Evolutionary conservation across 1,139 yeast species (phyloP), one percentile per base, ranked within the genome.

Genomic region (Debaryomycetaceae sp.): DNA sequence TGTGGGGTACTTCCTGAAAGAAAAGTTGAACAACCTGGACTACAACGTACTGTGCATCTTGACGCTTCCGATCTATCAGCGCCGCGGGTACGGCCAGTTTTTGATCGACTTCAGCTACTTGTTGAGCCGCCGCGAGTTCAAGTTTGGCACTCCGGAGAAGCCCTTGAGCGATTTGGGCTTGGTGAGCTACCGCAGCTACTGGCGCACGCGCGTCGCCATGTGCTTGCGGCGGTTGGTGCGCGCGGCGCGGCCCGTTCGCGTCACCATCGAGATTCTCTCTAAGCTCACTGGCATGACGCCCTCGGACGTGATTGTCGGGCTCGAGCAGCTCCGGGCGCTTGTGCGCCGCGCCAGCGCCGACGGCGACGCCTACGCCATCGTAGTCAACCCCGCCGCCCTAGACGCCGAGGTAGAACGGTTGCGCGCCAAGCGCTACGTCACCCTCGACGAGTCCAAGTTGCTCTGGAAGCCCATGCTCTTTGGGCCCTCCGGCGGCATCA

Each of bases 1-100:
- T 56, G 93, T 88, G 21, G 98, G 98, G 0, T 91, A 91, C 54
- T 91, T 91, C 48, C 84, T 95, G 17, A 91, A 89, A 45, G 96
- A 88, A 45, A 86, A 88, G 48, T 61, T 80, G 36, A 82, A 76
- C 42, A 71, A 78, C 25, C 76, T 88, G 2, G 80, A 75, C 41
- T 85, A 84, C 52, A 89, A 89, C 47, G 79, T 91, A 13, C 83
- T 95, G 32, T 91, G 98, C 58, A 91, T 91, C 28, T 63, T 91
- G 39, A 88, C 96, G 0, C 58, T 91, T 26, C 98, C 98, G 1
- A 79, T 82, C 5, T 82, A 82, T 47, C 96, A 89, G 54, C 61
- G 96, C 32, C 75, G 78, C 40, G 98, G 98, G 0, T 86, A 83
- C 55, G 98, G 98, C 3, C 83, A 79, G 49, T 68, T 89, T 36